phyloP scores from a whole-genome alignment of 371 early-diverging fungal genomes.

The Fennellomyces sp. region DNA sequence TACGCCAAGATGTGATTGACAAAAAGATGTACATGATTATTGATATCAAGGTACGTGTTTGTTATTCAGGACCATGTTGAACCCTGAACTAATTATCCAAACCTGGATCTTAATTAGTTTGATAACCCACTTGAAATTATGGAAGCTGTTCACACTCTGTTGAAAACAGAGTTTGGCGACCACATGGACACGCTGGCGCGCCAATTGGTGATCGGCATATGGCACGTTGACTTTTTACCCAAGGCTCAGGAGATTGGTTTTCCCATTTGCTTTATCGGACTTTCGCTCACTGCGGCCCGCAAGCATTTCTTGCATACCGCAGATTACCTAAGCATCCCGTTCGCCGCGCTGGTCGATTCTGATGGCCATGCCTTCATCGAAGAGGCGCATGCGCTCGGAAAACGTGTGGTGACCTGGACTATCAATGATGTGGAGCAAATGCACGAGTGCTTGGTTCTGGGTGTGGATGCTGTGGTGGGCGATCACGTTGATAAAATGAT shows the following conservation, averaged over 20 bases:
- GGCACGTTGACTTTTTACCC: conserved; percentile 61
- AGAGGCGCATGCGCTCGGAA: conserved; percentile 51
- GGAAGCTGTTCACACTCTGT: conserved; percentile 32
- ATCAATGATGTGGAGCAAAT: conserved; percentile 57
- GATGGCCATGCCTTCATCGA: conserved; percentile 56
- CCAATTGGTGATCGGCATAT: conserved; percentile 64
- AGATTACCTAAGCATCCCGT: conserved; percentile 57
- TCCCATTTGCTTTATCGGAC: conserved; percentile 59
- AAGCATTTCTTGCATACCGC: conserved; percentile 50
- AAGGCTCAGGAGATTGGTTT: conserved; percentile 45
- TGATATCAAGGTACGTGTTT: conserved; percentile 61
- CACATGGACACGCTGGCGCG: conserved; percentile 26
- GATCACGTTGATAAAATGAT: conserved; percentile 47
- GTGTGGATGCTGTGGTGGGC: conserved; percentile 59
- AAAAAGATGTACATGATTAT: conserved; percentile 57
- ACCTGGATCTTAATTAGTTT: conserved; percentile 25
- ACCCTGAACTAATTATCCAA: background rate
- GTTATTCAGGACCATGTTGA: too few relatives aligned
- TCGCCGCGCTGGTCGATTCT: conserved; percentile 44
- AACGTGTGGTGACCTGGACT: conserved; percentile 62
- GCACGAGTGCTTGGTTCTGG: conserved; percentile 50
- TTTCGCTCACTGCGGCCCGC: conserved; percentile 53
- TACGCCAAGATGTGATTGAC: conserved; percentile 41
- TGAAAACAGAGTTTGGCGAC: conserved; percentile 26
- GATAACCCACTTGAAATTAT: conserved; percentile 54